These are phyloP conservation scores for Xerocomus brunneocitrinus DNA, from an alignment of 768 basidiomycete species.

Conservation along the genomic window DNA sequence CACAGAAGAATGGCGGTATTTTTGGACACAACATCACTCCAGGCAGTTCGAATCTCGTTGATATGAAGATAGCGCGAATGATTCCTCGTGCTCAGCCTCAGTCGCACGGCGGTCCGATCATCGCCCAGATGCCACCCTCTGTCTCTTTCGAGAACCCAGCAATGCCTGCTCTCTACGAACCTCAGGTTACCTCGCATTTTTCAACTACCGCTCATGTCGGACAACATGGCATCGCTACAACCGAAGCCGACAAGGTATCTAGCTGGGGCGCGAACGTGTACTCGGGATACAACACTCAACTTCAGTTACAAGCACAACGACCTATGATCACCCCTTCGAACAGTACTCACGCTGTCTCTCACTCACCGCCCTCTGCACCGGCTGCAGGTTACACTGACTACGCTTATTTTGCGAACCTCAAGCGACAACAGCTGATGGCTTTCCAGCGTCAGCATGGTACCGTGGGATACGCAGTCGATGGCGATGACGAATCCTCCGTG, in stretches of 20 bases:
- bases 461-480: slow-evolving; percentile 29
- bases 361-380: slow-evolving; percentile 10
- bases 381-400: slow-evolving; percentile 19
- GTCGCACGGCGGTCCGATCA: slow-evolving; percentile 37
- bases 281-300: slow-evolving; percentile 21
- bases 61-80: slow-evolving; percentile 24
- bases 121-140: slow-evolving; percentile 40
- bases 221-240: slow-evolving; percentile 18
- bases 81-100: slow-evolving; percentile 18
- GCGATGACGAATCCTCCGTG: slow-evolving; percentile 37
- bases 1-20: slow-evolving; percentile 31
- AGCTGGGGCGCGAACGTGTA: slow-evolving; percentile 31
- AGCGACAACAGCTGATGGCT: slow-evolving; percentile 29
- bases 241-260: slow-evolving; percentile 27
- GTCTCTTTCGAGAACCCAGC: slow-evolving; percentile 53
- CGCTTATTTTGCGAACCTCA: slow-evolving; percentile 20
- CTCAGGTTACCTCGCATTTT: slow-evolving; percentile 32
- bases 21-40: slow-evolving; percentile 27
- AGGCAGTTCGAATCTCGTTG: slow-evolving; percentile 31
- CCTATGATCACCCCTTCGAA: slow-evolving; percentile 42
- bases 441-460: slow-evolving; percentile 28
- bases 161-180: slow-evolving; percentile 42
- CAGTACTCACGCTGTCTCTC: slow-evolving; percentile 33
- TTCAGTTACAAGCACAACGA: slow-evolving; percentile 31
- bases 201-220: slow-evolving; percentile 14